Conservation (phyloP, 2,329 filamentous ascomycete species). For the Truncatella angustata region DNA sequence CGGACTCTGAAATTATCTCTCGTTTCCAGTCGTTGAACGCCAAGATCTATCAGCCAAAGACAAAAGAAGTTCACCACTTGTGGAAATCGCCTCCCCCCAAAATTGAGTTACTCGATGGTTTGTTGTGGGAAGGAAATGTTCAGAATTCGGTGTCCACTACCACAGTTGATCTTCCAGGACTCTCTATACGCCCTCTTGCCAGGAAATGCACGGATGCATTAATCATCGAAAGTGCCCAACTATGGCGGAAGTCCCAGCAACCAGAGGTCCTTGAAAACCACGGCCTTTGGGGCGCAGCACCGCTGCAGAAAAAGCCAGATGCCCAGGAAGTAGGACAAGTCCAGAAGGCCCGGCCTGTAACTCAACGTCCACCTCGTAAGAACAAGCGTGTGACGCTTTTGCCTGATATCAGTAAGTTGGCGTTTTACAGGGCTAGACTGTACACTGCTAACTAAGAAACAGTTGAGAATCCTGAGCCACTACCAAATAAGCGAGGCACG, state of each 20-base stretch:
- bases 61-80: constrained; percentile 13
- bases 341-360: constrained; percentile 38
- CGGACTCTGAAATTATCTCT: constrained; percentile 35
- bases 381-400: constrained; percentile 57
- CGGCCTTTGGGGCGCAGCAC: constrained; percentile 24
- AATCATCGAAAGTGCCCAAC: constrained; percentile 32
- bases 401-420: constrained; percentile 49
- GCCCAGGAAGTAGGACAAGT: constrained; percentile 12
- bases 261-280: not conserved
- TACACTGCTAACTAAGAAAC: not conserved
- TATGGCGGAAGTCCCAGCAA: constrained; percentile 35
- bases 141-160: constrained; percentile 7
- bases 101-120: constrained; percentile 9
- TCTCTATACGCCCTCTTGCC: constrained; percentile 32
- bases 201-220: constrained; percentile 34
- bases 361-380: constrained; percentile 52
- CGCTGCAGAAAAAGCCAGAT: constrained; percentile 16
- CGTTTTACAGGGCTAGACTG: not conserved
- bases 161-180: constrained; percentile 24
- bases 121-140: constrained; percentile 20
- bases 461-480: constrained; percentile 57
- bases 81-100: constrained; percentile 19
- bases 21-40: constrained; percentile 11
- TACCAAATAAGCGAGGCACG: constrained; percentile 56
- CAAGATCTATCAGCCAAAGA: constrained; percentile 8